Evolutionary conservation across 805 yeast species (phyloP), one percentile per base, ranked within the genome.

Genomic region (Candida nitratophila): DNA sequence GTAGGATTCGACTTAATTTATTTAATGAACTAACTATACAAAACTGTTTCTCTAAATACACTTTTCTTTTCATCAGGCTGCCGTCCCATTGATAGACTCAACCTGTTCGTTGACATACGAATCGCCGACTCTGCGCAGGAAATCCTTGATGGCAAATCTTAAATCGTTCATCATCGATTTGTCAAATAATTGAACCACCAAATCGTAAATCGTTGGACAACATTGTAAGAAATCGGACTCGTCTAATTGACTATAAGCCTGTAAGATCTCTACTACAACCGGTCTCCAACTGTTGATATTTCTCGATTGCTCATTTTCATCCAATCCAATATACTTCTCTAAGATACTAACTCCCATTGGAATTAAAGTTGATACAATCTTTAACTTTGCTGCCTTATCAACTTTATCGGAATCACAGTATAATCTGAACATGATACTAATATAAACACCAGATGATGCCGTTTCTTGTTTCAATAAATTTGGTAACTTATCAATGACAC

Each of bases 391-490:
- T 47, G 66, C 71, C 36, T 55, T 60, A 27, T 66, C 66, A 4
- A 74, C 70, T 57, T 79, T 79, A 24, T 68, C 72, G 15, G 71
- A 70, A 56, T 83, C 88, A 47, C 84, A 77, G 61, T 87, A 89
- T 56, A 91, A 68, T 54, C 84, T 74, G 71, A 91, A 86, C 70
- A 86, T 71, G 39, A 90, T 74, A 54, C 83, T 81, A 50, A 91
- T 80, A 60, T 81, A 85, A 1, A 89, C 96, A 1, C 95, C 91
- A 1, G 96, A 83, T 0, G 96, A 80, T 31, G 88, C 79, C 0
- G 95, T 81, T 63, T 95, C 99, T 64, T 95, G 99, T 54, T 86
- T 86, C 54, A 90, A 68, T 54, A 93, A 67, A 54, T 93, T 95
- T 19, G 99, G 99, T 44, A 91, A 73, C 57, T 90, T 83, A 56